These are phyloP conservation scores for Colletotrichum somersetense DNA, from an alignment of 2,329 filamentous ascomycete species.

Conservation along the genomic window DNA sequence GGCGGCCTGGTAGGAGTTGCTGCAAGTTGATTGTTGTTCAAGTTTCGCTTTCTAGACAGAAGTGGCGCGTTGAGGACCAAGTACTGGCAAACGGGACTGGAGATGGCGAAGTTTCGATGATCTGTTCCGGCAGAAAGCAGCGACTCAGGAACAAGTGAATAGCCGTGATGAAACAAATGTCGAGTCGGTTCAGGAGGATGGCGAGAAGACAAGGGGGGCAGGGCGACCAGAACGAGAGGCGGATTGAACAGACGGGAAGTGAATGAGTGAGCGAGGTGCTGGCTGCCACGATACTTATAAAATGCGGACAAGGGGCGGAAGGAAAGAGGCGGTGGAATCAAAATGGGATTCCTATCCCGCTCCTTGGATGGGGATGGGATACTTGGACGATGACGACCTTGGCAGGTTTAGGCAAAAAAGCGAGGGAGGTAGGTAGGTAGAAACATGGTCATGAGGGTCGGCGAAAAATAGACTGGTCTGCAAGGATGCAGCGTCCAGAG, in stretches of 20 bases:
- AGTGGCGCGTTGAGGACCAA: background rate
- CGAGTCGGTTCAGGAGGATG: conserved; percentile 7
- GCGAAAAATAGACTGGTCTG: background rate
- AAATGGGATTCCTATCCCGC: conserved; percentile 5
- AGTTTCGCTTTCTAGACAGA: background rate
- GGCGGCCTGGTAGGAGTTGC: conserved; percentile 11
- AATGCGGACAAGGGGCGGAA: background rate
- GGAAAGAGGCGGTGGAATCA: conserved; percentile 15
- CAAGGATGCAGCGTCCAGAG: conserved; percentile 7
- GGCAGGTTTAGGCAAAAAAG: conserved; percentile 28
- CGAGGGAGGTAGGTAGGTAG: background rate
- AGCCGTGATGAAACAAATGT: background rate
- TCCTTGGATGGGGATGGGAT: conserved; percentile 12
- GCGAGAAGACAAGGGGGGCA: conserved; percentile 14
- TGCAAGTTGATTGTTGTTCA: background rate
- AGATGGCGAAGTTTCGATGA: background rate
- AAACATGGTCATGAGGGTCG: conserved; percentile 12
- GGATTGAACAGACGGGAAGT: conserved; percentile 4
- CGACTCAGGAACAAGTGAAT: conserved; percentile 17
- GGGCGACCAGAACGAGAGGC: conserved; percentile 11
- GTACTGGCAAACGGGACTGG: background rate
- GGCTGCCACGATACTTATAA: conserved; percentile 39
- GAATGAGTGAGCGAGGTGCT: conserved; percentile 5
- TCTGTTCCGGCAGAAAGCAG: conserved; percentile 11
- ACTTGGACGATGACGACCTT: conserved; percentile 5